These are phyloP conservation scores for Cladosporium austrohemisphaericum DNA, from an alignment of 2,329 filamentous ascomycete species.

Conservation along the genomic window DNA sequence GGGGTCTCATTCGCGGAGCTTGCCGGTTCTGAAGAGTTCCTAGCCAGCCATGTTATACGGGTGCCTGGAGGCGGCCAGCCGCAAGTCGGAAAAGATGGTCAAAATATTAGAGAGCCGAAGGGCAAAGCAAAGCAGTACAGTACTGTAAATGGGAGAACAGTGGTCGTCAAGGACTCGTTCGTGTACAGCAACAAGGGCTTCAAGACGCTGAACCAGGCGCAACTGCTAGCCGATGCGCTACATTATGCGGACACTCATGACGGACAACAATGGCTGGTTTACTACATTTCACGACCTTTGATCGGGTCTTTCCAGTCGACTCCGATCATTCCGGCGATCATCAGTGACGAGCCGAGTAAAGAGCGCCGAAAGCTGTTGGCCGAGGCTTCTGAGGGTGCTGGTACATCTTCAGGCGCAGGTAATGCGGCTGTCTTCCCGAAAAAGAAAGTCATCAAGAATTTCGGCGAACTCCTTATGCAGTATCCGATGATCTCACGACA, in stretches of 20 bases:
- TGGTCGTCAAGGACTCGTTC: constrained; percentile 89
- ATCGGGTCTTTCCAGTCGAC: constrained; percentile 77
- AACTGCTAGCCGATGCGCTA: constrained; percentile 75
- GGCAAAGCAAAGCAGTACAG: constrained; percentile 92
- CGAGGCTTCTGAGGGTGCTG: constrained; percentile 23
- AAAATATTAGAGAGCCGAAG: constrained; percentile 71
- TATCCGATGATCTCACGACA: constrained; percentile 96
- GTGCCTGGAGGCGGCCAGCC: constrained; percentile 55
- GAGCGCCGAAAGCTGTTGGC: constrained; percentile 31
- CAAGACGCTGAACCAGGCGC: constrained; percentile 84
- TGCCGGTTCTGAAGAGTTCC: constrained; percentile 85
- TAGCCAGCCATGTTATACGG: constrained; percentile 93
- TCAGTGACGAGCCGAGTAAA: constrained; percentile 34
- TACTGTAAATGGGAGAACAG: constrained; percentile 86
- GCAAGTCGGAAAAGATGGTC: constrained; percentile 39
- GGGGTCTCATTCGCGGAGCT: constrained; percentile 74
- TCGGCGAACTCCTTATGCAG: constrained; percentile 81
- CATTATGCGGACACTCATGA: constrained; percentile 90
- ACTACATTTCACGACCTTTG: constrained; percentile 88
- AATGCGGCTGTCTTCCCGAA: constrained; percentile 43
- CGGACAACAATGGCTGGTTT: constrained; percentile 89
- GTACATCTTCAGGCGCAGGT: constrained; percentile 40
- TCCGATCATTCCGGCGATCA: constrained; percentile 63
- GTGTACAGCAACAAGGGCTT: constrained; percentile 99
- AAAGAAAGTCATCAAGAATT: constrained; percentile 89